These are phyloP conservation scores for Wallacemonas sp. DNA, from an alignment of 208 protist species.

Conservation along the genomic window DNA sequence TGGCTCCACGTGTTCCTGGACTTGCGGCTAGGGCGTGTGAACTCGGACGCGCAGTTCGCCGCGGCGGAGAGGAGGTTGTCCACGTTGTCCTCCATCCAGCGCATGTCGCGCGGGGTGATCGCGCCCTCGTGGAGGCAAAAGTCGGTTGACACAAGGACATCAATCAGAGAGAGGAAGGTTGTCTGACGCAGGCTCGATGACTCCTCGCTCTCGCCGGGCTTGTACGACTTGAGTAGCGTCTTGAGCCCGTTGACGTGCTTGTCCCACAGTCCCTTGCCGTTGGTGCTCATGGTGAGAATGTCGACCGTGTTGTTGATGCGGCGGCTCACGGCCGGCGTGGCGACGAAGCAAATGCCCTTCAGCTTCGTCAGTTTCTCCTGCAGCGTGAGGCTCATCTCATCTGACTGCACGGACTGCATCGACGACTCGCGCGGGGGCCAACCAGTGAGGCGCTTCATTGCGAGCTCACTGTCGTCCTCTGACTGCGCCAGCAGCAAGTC, in stretches of 20 bases:
- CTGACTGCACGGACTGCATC: constrained; percentile 12
- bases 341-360: constrained; percentile 47
- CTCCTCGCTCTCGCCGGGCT: neutral
- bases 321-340: constrained; percentile 35
- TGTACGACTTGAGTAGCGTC: constrained; percentile 19
- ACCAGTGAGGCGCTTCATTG: too few relatives aligned
- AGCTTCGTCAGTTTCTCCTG: constrained; percentile 24
- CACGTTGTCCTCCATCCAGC: constrained; percentile 28
- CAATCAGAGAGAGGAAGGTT: constrained; percentile 43
- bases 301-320: constrained; percentile 35
- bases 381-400: constrained; percentile 4
- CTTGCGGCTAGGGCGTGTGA: constrained; percentile 5
- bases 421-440: neutral
- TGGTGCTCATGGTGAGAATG: constrained; percentile 38
- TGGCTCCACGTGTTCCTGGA: constrained; percentile 27
- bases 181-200: constrained; percentile 24
- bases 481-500: constrained; percentile 4
- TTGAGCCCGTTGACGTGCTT: constrained; percentile 33
- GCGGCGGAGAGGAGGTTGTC: constrained; percentile 31
- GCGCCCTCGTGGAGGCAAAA: constrained; percentile 31
- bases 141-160: constrained; percentile 53
- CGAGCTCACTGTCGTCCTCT: neutral
- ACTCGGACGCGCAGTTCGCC: constrained; percentile 27
- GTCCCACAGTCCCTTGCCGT: constrained; percentile 43
- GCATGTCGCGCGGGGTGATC: constrained; percentile 30